Conservation (phyloP, 2,329 filamentous ascomycete species). For the Hirsutella rhossiliensis region DNA sequence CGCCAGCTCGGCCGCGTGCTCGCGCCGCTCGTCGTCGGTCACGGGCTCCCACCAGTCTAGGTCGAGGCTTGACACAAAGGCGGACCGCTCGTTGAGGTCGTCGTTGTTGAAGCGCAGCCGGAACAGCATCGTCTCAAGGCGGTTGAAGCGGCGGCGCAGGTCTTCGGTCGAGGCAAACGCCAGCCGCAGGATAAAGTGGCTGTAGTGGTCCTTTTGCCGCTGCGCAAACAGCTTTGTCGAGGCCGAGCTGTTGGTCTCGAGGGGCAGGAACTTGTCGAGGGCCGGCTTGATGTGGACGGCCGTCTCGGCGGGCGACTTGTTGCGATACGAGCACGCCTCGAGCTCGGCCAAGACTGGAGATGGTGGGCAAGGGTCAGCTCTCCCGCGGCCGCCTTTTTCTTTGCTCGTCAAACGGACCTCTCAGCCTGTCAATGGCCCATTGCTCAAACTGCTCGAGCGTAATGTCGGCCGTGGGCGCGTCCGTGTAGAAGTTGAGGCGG, state of each 20-base stretch:
- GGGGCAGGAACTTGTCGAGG: constrained; percentile 74
- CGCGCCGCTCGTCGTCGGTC: constrained; percentile 61
- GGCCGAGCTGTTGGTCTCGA: constrained; percentile 61
- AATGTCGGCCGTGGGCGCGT: constrained; percentile 84
- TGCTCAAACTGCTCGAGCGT: constrained; percentile 96
- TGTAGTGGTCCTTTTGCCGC: constrained; percentile 92
- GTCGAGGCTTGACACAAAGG: constrained; percentile 65
- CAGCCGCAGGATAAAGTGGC: constrained; percentile 88
- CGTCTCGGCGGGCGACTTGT: constrained; percentile 74
- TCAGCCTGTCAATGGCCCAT: constrained; percentile 90
- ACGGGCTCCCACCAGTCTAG: constrained; percentile 89
- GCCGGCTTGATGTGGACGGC: constrained; percentile 72
- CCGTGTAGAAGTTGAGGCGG: constrained; percentile 83
- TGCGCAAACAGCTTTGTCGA: constrained; percentile 51
- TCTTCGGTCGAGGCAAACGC: constrained; percentile 91
- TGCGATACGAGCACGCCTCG: constrained; percentile 91
- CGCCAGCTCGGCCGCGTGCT: constrained; percentile 48
- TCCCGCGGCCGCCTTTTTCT: too few species aligned
- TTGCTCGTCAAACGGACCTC: constrained; percentile 39
- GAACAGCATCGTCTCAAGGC: constrained; percentile 85
- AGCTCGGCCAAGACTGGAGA: constrained; percentile 66
- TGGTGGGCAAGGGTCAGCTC: constrained; percentile 1
- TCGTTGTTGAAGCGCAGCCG: constrained; percentile 70
- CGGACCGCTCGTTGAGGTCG: constrained; percentile 56
- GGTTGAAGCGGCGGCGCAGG: constrained; percentile 70